phyloP scores from a whole-genome alignment of 257 asterid genomes.

The Solanum ossicruentum region DNA sequence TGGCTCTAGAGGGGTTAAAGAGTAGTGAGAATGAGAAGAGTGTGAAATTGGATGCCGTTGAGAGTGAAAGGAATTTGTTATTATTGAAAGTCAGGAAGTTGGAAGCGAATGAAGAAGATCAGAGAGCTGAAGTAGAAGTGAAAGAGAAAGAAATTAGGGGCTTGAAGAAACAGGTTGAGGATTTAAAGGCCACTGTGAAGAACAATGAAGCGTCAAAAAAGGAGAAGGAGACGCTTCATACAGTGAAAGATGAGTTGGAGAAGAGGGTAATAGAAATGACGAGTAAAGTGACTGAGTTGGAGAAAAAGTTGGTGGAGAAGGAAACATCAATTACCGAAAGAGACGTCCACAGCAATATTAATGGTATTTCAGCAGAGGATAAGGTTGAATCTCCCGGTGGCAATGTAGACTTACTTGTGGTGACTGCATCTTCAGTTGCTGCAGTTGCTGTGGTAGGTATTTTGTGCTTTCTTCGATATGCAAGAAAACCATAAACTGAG shows the following conservation, averaged over 20 bases:
- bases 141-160: constrained; percentile 31
- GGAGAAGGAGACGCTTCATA: constrained; percentile 23
- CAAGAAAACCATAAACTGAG: constrained; percentile 8
- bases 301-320: constrained; percentile 37
- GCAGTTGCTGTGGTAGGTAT: constrained; percentile 32
- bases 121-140: constrained; percentile 24
- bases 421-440: constrained; percentile 38
- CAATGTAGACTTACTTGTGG: constrained; percentile 21
- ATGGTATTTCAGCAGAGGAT: constrained; percentile 1
- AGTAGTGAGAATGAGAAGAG: constrained; percentile 30
- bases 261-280: constrained; percentile 7
- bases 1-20: constrained; percentile 25
- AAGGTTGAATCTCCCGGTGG: constrained; percentile 9
- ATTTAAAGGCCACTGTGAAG: constrained; percentile 18
- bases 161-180: constrained; percentile 29
- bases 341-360: constrained; percentile 6
- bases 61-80: constrained; percentile 39
- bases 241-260: constrained; percentile 9
- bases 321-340: constrained; percentile 23
- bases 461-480: constrained; percentile 26
- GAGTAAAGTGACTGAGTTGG: constrained; percentile 24
- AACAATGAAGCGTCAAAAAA: constrained; percentile 22
- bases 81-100: constrained; percentile 19
- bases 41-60: constrained; percentile 26
- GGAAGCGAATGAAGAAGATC: constrained; percentile 12